Evolutionary conservation across 495 filamentous ascomycete genomes (phyloP).

Genomic region (Platismatia glauca): DNA sequence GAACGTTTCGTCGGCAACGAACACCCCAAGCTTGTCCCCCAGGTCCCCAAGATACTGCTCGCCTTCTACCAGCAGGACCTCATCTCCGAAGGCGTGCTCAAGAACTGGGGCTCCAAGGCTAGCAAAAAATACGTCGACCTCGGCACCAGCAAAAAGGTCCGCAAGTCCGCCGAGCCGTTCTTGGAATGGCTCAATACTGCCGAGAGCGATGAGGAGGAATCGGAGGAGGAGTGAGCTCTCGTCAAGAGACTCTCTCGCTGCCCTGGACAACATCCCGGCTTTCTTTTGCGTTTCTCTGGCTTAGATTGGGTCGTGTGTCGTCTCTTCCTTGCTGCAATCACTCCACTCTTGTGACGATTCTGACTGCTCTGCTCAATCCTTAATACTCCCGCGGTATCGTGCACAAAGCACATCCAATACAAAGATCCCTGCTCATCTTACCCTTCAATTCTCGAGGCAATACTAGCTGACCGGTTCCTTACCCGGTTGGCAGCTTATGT

Average conservation of each 20-base stretch:
- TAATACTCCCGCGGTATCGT: background rate
- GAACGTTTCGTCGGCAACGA: slow-evolving; percentile 87
- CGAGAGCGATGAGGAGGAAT: slow-evolving; percentile 69
- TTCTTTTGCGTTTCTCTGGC: background rate
- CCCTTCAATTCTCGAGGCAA: no score
- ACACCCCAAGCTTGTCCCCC: slow-evolving; percentile 63
- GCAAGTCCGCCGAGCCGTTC: slow-evolving; percentile 89
- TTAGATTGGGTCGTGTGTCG: background rate
- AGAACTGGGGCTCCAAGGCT: slow-evolving; percentile 84
- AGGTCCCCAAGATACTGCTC: slow-evolving; percentile 77
- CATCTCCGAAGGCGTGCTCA: slow-evolving; percentile 75
- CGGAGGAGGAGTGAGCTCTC: slow-evolving; percentile 35
- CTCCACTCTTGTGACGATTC: background rate
- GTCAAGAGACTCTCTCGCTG: background rate
- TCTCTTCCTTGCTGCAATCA: background rate
- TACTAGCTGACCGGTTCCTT: background rate
- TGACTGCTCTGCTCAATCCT: background rate
- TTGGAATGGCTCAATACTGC: slow-evolving; percentile 88
- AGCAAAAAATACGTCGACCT: slow-evolving; percentile 97
- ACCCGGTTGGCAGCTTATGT: background rate
- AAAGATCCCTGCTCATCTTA: background rate
- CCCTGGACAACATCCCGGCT: background rate
- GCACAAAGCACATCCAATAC: background rate
- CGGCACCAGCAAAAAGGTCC: slow-evolving; percentile 83
- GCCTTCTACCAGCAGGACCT: slow-evolving; percentile 83